Conservation (phyloP, 148 eudicot genomes). For the Vaccinium corymbosum region DNA sequence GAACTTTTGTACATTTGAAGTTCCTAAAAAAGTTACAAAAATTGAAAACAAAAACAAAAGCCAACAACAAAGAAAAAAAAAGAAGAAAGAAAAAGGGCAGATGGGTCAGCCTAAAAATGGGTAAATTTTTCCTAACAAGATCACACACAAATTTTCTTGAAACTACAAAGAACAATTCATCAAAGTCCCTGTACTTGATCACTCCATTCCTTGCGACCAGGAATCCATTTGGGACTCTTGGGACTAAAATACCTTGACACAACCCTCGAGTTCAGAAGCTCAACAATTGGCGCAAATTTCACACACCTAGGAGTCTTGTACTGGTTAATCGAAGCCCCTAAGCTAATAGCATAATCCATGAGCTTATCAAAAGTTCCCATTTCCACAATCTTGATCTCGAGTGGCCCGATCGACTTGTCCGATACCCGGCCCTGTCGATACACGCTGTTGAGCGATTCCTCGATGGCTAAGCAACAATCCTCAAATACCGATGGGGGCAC, state of each 20-base stretch:
- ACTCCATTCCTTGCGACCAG: conserved; percentile 86
- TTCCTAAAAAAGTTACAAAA: conserved; percentile 39
- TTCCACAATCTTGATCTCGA: conserved; percentile 68
- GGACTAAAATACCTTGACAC: conserved; percentile 63
- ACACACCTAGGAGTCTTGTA: conserved; percentile 94
- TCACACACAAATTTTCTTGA: conserved; percentile 15
- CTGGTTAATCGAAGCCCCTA: conserved; percentile 94
- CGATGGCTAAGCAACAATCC: conserved; percentile 64
- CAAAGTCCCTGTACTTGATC: conserved; percentile 19
- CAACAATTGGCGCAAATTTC: conserved; percentile 76
- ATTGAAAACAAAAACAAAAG: not conserved
- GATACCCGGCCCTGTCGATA: conserved; percentile 72
- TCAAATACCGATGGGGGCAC: conserved; percentile 60
- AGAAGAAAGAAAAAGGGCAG: not conserved
- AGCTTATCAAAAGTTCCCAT: conserved; percentile 68
- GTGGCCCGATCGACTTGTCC: conserved; percentile 72
- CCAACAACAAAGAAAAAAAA: not conserved
- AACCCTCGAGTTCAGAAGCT: conserved; percentile 72
- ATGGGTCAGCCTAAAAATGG: conserved; percentile 27
- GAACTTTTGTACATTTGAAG: conserved; percentile 43
- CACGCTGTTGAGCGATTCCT: conserved; percentile 71
- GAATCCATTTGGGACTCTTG: conserved; percentile 80
- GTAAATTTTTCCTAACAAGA: conserved; percentile 16
- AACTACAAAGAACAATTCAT: conserved; percentile 3
- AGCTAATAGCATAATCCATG: conserved; percentile 82